These are phyloP conservation scores for Tillandsia fasciculata DNA, from an alignment of 176 grass and related monocot species.

Conservation along the genomic window DNA sequence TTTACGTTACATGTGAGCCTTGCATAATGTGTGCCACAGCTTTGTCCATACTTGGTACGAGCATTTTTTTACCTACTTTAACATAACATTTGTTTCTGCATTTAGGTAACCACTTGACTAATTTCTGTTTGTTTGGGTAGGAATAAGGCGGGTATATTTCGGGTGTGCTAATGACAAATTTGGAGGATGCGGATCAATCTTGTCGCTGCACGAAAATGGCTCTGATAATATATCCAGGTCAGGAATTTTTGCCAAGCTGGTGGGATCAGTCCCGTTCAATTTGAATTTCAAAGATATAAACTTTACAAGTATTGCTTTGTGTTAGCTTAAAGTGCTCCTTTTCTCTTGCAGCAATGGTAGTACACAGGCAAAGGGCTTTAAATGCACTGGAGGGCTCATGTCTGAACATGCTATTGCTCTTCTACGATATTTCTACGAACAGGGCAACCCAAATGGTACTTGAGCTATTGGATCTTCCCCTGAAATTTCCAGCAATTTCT, in stretches of 20 bases:
- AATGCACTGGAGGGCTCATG: slow-evolving; percentile 71
- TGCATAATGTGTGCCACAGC: slow-evolving; percentile 86
- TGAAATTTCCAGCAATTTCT: background rate
- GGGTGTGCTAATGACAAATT: slow-evolving; percentile 94
- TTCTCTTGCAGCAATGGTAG: slow-evolving; percentile 23
- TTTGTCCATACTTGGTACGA: slow-evolving; percentile 75
- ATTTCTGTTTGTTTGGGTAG: slow-evolving; percentile 33
- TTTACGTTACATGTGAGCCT: slow-evolving; percentile 90
- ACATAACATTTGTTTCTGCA: background rate
- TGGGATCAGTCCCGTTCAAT: background rate
- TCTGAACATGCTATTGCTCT: slow-evolving; percentile 71
- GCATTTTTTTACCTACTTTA: slow-evolving; percentile 1
- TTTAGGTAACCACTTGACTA: slow-evolving; percentile 2
- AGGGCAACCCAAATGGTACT: slow-evolving; percentile 81
- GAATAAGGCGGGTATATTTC: slow-evolving; percentile 71
- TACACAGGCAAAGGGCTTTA: slow-evolving; percentile 48
- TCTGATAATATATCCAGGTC: slow-evolving; percentile 43
- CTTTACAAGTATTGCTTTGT: background rate
- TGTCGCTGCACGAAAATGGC: slow-evolving; percentile 53
- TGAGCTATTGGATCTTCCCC: background rate
- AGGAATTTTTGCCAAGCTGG: background rate
- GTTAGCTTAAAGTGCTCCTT: slow-evolving; percentile 1
- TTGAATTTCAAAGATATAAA: too few species aligned
- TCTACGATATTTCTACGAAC: slow-evolving; percentile 82
- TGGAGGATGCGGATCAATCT: slow-evolving; percentile 84